Evolutionary conservation across 768 basidiomycete species (phyloP).

Genomic region (Trametes cinnabarina): DNA sequence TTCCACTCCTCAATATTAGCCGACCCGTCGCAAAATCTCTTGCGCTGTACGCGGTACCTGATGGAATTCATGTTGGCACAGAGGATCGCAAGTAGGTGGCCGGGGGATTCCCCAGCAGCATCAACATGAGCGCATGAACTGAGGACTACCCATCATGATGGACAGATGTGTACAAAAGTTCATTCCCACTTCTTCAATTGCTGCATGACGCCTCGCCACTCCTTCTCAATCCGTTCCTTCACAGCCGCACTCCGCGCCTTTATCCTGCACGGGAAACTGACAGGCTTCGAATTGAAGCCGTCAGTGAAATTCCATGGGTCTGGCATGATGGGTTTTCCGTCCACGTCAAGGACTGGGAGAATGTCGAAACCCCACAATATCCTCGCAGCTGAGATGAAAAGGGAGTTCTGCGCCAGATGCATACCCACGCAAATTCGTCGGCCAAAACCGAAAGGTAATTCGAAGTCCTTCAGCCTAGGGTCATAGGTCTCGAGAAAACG

Average conservation of each 20-base stretch:
- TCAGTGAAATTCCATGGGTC: slow-evolving; percentile 19
- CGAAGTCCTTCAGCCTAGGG: slow-evolving; percentile 22
- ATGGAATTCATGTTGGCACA: too few relatives aligned
- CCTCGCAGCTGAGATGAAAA: slow-evolving; percentile 24
- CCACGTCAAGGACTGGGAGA: slow-evolving; percentile 6
- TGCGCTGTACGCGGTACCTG: too few relatives aligned
- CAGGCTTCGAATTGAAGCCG: slow-evolving; percentile 21
- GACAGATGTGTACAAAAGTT: too few relatives aligned
- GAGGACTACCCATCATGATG: too few relatives aligned
- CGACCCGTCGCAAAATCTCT: too few relatives aligned
- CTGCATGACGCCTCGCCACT: slow-evolving; percentile 11
- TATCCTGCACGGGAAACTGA: slow-evolving; percentile 14
- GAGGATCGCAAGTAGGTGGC: too few relatives aligned
- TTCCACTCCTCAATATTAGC: too few relatives aligned
- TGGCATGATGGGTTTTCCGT: slow-evolving; percentile 25
- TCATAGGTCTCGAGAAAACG: slow-evolving; percentile 23
- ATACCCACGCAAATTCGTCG: slow-evolving; percentile 43
- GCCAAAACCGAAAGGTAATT: slow-evolving; percentile 69
- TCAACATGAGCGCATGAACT: too few relatives aligned
- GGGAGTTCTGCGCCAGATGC: slow-evolving; percentile 25
- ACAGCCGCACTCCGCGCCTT: slow-evolving; percentile 4
- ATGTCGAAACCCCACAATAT: slow-evolving; percentile 27
- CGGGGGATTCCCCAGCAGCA: too few relatives aligned
- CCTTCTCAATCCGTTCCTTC: slow-evolving; percentile 1
- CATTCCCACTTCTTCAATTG: slow-evolving; percentile 12